phyloP scores from a whole-genome alignment of 2,329 filamentous ascomycete species.

The Diaporthe helianthi region DNA sequence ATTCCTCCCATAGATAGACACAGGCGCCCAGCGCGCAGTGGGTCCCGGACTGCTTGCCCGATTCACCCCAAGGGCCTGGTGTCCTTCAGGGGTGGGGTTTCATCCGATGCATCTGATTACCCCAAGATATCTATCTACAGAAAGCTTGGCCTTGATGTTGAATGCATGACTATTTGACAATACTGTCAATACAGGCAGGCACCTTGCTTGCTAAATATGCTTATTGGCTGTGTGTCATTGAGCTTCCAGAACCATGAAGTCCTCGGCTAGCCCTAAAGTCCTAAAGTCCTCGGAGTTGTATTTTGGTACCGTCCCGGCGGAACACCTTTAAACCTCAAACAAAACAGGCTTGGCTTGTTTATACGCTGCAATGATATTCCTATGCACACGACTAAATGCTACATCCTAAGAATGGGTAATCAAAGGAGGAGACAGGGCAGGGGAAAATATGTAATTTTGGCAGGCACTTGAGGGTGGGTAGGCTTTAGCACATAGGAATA shows the following conservation, averaged over 20 bases:
- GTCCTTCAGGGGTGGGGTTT: neutral
- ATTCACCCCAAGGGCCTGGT: neutral
- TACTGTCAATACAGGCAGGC: no score
- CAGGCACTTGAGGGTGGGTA: neutral
- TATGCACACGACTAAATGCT: neutral
- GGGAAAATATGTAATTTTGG: neutral
- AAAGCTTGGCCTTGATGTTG: constrained; percentile 2
- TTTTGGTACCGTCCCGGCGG: neutral
- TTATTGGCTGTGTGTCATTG: neutral
- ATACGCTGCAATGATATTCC: constrained; percentile 16
- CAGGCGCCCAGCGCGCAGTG: neutral
- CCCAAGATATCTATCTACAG: constrained; percentile 15
- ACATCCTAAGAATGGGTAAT: constrained; percentile 1
- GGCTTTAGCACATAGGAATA: neutral
- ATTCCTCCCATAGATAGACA: neutral
- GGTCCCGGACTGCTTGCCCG: constrained; percentile 5
- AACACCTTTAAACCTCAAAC: constrained; percentile 18
- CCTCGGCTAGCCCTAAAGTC: neutral
- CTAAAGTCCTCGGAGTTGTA: neutral
- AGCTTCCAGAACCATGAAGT: neutral
- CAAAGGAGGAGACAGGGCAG: neutral
- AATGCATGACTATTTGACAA: neutral
- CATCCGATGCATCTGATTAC: constrained; percentile 14
- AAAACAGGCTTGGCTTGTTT: constrained; percentile 19
- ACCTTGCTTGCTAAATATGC: neutral